phyloP scores from a whole-genome alignment of 306 rosid genomes.

The Lathyrus oleraceus region DNA sequence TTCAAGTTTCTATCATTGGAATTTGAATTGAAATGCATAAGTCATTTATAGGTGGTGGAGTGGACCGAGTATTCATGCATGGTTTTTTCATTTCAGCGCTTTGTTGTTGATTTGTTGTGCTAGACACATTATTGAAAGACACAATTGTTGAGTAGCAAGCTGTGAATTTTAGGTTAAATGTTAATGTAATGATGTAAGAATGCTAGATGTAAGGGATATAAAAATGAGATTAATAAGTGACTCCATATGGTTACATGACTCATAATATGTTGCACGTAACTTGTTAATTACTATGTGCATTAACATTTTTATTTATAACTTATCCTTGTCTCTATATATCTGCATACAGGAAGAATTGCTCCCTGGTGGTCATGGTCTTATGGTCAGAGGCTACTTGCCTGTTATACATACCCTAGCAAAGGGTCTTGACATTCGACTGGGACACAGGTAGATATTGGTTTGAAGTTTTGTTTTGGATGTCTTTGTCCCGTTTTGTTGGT shows the following conservation, averaged over 20 bases:
- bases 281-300: background rate
- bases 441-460: constrained; percentile 62
- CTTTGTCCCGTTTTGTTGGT: constrained; percentile 14
- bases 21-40: constrained; percentile 13
- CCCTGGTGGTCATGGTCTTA: constrained; percentile 99
- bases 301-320: background rate
- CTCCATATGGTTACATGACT: constrained; percentile 25
- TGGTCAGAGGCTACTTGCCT: constrained; percentile 95
- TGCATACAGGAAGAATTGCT: constrained; percentile 79
- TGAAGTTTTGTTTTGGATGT: constrained; percentile 1
- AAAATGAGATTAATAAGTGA: constrained; percentile 11
- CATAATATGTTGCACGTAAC: background rate
- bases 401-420: constrained; percentile 92
- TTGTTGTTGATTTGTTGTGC: background rate
- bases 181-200: constrained; percentile 19
- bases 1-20: constrained; percentile 2
- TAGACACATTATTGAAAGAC: background rate
- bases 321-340: constrained; percentile 11
- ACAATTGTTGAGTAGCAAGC: background rate
- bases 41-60: constrained; percentile 14
- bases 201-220: constrained; percentile 6
- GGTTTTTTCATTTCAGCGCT: background rate
- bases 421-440: constrained; percentile 87
- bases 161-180: constrained; percentile 24
- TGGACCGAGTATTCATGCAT: background rate